Evolutionary conservation across 192 early-diverging fungal genomes (phyloP).

Genomic region (Phycomyces nitens): DNA sequence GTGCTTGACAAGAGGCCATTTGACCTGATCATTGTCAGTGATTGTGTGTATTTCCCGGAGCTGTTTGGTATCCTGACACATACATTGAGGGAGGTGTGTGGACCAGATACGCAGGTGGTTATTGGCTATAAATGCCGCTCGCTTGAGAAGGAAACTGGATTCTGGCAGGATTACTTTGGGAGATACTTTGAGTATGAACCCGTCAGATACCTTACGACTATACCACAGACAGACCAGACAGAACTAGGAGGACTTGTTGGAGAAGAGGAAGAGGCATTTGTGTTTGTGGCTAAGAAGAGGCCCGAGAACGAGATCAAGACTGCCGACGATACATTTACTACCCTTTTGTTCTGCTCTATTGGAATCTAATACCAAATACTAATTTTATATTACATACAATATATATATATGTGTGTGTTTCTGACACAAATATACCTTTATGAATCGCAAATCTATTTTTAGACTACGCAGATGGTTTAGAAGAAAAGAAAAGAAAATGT

Average conservation of each 20-base stretch:
- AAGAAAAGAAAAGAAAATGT: too few species aligned
- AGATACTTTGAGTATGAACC: slow-evolving; percentile 47
- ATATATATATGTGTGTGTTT: too few species aligned
- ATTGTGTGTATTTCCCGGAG: slow-evolving; percentile 53
- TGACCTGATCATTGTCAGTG: slow-evolving; percentile 46
- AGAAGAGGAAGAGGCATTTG: slow-evolving; percentile 38
- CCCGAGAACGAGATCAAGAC: slow-evolving; percentile 26
- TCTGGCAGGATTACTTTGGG: slow-evolving; percentile 54
- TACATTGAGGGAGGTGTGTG: slow-evolving; percentile 39
- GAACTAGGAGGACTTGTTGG: slow-evolving; percentile 27
- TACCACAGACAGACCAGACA: slow-evolving; percentile 10
- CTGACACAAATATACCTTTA: too few species aligned
- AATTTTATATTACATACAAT: too few species aligned
- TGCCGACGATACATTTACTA: slow-evolving; percentile 48
- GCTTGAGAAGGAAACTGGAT: slow-evolving; percentile 43
- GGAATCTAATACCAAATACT: slow-evolving; percentile 24
- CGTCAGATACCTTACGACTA: slow-evolving; percentile 17
- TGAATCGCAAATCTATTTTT: too few species aligned
- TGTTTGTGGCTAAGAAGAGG: slow-evolving; percentile 40
- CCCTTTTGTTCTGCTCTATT: slow-evolving; percentile 41
- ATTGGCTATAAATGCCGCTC: slow-evolving; percentile 53
- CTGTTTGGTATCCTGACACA: slow-evolving; percentile 37
- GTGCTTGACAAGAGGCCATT: slow-evolving; percentile 22
- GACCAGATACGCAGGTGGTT: slow-evolving; percentile 33
- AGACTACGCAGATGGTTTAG: too few species aligned